A percentile compares a stretch with the other conserved stretches of the same genome.
Evolutionary conservation across 768 basidiomycete genomes (phyloP).

Genomic region (Russula sp.): DNA sequence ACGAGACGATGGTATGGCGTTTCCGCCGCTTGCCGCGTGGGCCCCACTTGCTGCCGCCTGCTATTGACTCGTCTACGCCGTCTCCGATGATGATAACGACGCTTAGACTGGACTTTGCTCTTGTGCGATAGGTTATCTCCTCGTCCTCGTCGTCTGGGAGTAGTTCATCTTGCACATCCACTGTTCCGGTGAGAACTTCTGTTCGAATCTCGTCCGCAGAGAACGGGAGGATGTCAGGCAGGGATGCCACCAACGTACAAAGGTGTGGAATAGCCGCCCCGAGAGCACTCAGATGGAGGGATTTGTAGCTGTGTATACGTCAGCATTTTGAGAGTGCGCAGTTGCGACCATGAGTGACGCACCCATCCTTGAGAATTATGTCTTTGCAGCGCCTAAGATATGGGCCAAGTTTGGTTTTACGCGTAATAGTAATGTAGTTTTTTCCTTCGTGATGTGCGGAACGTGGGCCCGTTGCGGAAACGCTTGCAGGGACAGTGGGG

Average conservation of each 20-base stretch:
- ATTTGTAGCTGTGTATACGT: slow-evolving; percentile 51
- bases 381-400: slow-evolving; percentile 78
- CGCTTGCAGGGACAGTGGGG: slow-evolving; percentile 67
- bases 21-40: slow-evolving; percentile 22
- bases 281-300: slow-evolving; percentile 72
- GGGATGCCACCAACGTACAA: slow-evolving; percentile 58
- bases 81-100: slow-evolving; percentile 56
- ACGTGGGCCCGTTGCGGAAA: slow-evolving; percentile 73
- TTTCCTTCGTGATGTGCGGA: slow-evolving; percentile 77
- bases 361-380: slow-evolving; percentile 68
- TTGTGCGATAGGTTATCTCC: slow-evolving; percentile 53
- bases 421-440: slow-evolving; percentile 73
- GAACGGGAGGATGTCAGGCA: slow-evolving; percentile 70
- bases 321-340: background rate
- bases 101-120: slow-evolving; percentile 65
- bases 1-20: background rate
- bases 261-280: slow-evolving; percentile 87
- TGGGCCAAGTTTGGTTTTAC: slow-evolving; percentile 62
- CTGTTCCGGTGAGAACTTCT: slow-evolving; percentile 61
- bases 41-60: slow-evolving; percentile 22
- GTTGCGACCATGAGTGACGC: slow-evolving; percentile 24
- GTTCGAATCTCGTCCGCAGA: slow-evolving; percentile 53
- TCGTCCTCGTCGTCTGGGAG: slow-evolving; percentile 71
- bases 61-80: slow-evolving; percentile 42
- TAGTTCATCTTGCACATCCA: slow-evolving; percentile 74